A percentile compares a stretch with the other conserved stretches of the same genome.
Conservation (phyloP, 2,329 filamentous ascomycete genomes). For the Metarhizium sp. region DNA sequence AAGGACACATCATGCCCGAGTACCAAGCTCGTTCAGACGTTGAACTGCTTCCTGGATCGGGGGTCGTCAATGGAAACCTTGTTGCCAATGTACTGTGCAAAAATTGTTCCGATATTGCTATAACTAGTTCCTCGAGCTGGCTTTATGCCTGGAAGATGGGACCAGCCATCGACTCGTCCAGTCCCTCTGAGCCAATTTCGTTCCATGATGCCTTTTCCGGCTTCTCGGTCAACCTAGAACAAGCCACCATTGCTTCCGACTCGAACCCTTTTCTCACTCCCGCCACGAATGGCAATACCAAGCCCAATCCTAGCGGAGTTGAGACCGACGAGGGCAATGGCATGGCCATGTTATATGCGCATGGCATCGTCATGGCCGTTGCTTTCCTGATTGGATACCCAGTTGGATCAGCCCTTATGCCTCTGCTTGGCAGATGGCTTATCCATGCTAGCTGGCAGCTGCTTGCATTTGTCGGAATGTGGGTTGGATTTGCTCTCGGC, state of each 20-base stretch:
- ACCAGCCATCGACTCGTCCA: slow-evolving; percentile 33
- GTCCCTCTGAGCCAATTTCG: slow-evolving; percentile 27
- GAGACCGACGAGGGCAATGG: slow-evolving; percentile 11
- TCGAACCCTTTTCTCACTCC: slow-evolving; percentile 39
- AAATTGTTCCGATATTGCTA: slow-evolving; percentile 37
- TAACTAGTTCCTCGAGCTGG: slow-evolving; percentile 35
- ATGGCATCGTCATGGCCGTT: slow-evolving; percentile 52
- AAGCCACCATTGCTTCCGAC: slow-evolving; percentile 35
- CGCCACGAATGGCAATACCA: slow-evolving; percentile 1
- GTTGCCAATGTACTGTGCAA: slow-evolving; percentile 48
- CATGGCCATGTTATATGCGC: slow-evolving; percentile 27
- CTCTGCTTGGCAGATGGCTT: slow-evolving; percentile 45
- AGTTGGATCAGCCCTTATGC: slow-evolving; percentile 50
- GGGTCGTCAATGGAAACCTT: slow-evolving; percentile 42
- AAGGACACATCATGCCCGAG: slow-evolving; percentile 36
- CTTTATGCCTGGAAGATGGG: slow-evolving; percentile 45
- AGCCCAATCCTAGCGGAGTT: slow-evolving; percentile 6
- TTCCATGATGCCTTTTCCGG: slow-evolving; percentile 35
- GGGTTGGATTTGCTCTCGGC: slow-evolving; percentile 51
- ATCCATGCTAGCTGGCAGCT: slow-evolving; percentile 47
- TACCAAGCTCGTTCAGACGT: slow-evolving; percentile 35
- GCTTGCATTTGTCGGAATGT: slow-evolving; percentile 45
- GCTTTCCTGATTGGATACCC: slow-evolving; percentile 51
- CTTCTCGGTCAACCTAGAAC: slow-evolving; percentile 39
- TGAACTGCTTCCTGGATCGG: slow-evolving; percentile 48